Evolutionary conservation across 2,329 filamentous ascomycete genomes (phyloP), one percentile per base, ranked within the genome.

Genomic region (Microcera coccophila): DNA sequence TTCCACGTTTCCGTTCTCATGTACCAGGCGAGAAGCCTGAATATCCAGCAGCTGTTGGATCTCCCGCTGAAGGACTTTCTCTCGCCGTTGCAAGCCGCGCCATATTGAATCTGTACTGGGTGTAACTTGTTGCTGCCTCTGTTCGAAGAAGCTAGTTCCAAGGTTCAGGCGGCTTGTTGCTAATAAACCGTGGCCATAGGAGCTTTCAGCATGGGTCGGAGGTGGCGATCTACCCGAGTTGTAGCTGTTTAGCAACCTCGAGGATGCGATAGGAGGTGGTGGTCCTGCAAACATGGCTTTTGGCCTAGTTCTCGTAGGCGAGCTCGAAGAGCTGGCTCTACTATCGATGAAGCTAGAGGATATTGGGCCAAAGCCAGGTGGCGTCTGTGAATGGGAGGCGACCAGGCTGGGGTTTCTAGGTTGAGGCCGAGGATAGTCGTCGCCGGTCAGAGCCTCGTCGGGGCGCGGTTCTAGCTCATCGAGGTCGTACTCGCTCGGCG

Each of bases 181-280:
- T 22, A 57, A 38, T 8, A 56, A 35, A 2, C 48, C 41, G 15
- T 50, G 46, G 5, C 42, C 49, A n/a, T n/a, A n/a, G n/a, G n/a
- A n/a, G n/a, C n/a, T n/a, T n/a, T n/a, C n/a, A n/a, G n/a, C 22
- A 10, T 32, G 29, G n/a, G 9, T 17, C 29, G 29, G 29, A 8
- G 29, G n/a, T 32, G n/a, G 9, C 15, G 29, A 10, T n/a, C 15
- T 8, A n/a, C 11, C 38, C 8, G 40, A 42, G 4, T 32, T 50
- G 14, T 48, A 48, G 19, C 36, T 35, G 3, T 50, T 32, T 32
- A 32, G 9, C 5, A 10, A 8, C 15, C 8, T 17, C n/a, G 29
- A 32, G 0, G 74, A 75, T 5, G 71, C 66, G 42, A 78, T 77
- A 4, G 75, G 75, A 1, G 75, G 73, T 0, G 75, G 75, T 1